Conservation (phyloP, 2,329 filamentous ascomycete species). For the Pseudogymnoascus sp. region DNA sequence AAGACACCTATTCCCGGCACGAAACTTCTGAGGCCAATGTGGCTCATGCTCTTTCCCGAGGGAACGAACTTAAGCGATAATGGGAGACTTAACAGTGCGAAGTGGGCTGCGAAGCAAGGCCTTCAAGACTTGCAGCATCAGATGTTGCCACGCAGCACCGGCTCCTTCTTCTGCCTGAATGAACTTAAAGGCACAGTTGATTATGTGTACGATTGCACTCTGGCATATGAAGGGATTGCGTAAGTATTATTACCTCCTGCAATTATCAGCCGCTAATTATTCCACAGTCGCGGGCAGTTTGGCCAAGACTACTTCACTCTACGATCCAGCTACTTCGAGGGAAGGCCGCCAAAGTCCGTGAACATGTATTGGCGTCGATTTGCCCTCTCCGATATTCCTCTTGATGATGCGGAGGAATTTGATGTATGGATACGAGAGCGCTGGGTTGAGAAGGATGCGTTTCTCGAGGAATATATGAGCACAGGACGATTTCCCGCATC, state of each 20-base stretch:
- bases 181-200: slow-evolving; percentile 68
- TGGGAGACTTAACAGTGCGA: slow-evolving; percentile 60
- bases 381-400: slow-evolving; percentile 69
- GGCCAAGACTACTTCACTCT: slow-evolving; percentile 90
- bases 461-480: slow-evolving; percentile 73
- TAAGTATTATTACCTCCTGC: slow-evolving; percentile 43
- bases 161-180: slow-evolving; percentile 69
- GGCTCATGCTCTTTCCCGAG: slow-evolving; percentile 81
- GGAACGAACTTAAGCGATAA: slow-evolving; percentile 73
- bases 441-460: slow-evolving; percentile 86
- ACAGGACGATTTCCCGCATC: slow-evolving; percentile 67
- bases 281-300: slow-evolving; percentile 55
- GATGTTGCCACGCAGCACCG: slow-evolving; percentile 72
- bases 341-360: slow-evolving; percentile 83
- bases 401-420: slow-evolving; percentile 66
- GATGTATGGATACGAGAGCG: slow-evolving; percentile 76
- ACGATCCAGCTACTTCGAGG: slow-evolving; percentile 78
- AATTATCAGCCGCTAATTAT: slow-evolving; percentile 11
- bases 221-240: slow-evolving; percentile 91
- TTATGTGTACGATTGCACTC: slow-evolving; percentile 86
- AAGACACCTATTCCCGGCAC: slow-evolving; percentile 49
- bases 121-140: slow-evolving; percentile 66
- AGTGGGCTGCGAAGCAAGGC: slow-evolving; percentile 70
- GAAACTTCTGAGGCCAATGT: slow-evolving; percentile 64
- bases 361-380: slow-evolving; percentile 96